These are phyloP conservation scores for Rhodotorula taiwanensis DNA, from an alignment of 768 basidiomycete genomes.

Conservation along the genomic window DNA sequence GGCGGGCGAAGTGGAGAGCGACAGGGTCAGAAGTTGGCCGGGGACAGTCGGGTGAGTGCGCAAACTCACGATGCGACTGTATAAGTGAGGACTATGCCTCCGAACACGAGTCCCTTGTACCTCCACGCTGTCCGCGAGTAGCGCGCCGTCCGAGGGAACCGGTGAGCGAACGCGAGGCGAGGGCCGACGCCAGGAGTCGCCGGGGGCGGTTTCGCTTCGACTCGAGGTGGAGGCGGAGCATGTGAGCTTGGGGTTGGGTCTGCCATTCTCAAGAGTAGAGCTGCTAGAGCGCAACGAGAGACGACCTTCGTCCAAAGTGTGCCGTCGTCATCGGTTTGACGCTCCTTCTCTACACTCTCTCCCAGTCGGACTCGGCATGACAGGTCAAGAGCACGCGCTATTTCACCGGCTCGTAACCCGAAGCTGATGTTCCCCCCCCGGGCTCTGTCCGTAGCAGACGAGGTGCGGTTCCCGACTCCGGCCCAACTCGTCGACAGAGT, in stretches of 20 bases:
- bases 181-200: conserved; percentile 20
- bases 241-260: too few relatives aligned
- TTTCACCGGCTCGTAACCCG: too few relatives aligned
- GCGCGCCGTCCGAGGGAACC: background rate
- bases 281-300: too few relatives aligned
- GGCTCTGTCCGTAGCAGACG: too few relatives aligned
- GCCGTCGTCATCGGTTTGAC: too few relatives aligned
- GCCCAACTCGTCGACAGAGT: conserved; percentile 46
- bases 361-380: too few relatives aligned
- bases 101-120: conserved; percentile 10
- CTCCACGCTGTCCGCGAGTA: conserved; percentile 3
- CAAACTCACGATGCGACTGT: conserved; percentile 5
- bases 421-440: too few relatives aligned
- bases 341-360: too few relatives aligned
- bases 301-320: too few relatives aligned
- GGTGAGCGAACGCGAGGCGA: background rate
- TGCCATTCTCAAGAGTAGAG: too few relatives aligned
- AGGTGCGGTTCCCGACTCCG: conserved; percentile 8
- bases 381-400: too few relatives aligned
- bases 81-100: conserved; percentile 3
- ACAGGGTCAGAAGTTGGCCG: background rate
- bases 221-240: background rate
- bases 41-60: background rate
- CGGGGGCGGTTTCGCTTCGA: conserved; percentile 9
- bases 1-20: too few relatives aligned